These are phyloP conservation scores for Trichophyton simii DNA, from an alignment of 2,329 filamentous ascomycete genomes.

Conservation along the genomic window DNA sequence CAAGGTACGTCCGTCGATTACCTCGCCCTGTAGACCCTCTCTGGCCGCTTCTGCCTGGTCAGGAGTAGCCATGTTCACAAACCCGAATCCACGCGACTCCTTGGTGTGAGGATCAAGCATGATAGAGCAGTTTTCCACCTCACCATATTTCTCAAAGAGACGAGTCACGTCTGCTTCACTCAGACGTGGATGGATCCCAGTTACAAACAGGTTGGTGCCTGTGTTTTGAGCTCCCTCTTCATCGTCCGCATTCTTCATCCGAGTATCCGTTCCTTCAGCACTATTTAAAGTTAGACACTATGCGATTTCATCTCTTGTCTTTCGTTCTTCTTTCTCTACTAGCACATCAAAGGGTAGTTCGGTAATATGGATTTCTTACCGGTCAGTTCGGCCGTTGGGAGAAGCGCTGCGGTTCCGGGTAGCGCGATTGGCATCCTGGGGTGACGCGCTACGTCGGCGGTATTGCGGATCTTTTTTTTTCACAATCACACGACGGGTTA, in stretches of 20 bases:
- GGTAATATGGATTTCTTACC: conserved; percentile 27
- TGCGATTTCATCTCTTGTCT: not conserved
- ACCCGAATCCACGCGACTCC: conserved; percentile 96
- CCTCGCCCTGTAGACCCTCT: conserved; percentile 87
- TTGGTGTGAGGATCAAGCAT: conserved; percentile 98
- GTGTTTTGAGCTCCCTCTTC: conserved; percentile 76
- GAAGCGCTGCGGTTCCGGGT: conserved; percentile 53
- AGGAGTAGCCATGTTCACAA: conserved; percentile 95
- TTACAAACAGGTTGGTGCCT: conserved; percentile 97
- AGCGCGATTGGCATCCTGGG: conserved; percentile 43
- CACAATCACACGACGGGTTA: conserved; percentile 11
- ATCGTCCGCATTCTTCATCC: conserved; percentile 40
- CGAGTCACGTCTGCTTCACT: conserved; percentile 81
- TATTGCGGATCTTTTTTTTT: conserved; percentile 48
- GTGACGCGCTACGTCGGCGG: conserved; percentile 55
- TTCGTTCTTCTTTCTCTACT: not conserved
- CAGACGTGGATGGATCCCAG: conserved; percentile 88
- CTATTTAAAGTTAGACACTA: conserved; percentile 1
- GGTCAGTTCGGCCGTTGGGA: conserved; percentile 45
- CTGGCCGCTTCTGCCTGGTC: conserved; percentile 95
- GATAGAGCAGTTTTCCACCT: conserved; percentile 98
- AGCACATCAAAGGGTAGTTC: not conserved
- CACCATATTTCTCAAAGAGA: conserved; percentile 96
- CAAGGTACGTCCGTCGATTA: conserved; percentile 85
- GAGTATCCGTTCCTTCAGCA: conserved; percentile 18